Percentiles rank a stretch among this genome's conserved stretches.
Conservation (phyloP, 495 filamentous ascomycete genomes). For the Terfezia claveryi region DNA sequence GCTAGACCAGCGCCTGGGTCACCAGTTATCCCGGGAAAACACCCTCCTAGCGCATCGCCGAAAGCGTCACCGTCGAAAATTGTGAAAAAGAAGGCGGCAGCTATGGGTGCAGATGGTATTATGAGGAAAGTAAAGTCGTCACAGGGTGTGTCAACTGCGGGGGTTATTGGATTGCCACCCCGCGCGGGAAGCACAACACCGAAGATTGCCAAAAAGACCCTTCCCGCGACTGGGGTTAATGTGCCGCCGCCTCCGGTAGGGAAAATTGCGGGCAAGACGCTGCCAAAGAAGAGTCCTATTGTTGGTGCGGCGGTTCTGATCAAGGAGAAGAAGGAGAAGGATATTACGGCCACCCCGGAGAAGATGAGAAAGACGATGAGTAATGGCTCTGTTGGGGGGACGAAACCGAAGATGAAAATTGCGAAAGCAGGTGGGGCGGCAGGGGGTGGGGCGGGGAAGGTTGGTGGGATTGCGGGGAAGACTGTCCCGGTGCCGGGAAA, state of each 20-base stretch:
- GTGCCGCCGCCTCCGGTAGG: background rate
- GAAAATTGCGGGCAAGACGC: background rate
- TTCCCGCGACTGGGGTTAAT: background rate
- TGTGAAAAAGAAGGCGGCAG: background rate
- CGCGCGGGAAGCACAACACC: background rate
- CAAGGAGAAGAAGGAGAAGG: background rate
- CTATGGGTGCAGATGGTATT: background rate
- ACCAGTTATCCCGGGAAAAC: background rate
- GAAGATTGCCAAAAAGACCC: background rate
- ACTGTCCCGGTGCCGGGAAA: constrained; percentile 5
- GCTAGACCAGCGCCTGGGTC: background rate
- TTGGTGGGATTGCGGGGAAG: constrained; percentile 6
- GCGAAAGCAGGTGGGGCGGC: background rate
- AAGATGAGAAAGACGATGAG: constrained; percentile 3
- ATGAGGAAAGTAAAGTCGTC: background rate
- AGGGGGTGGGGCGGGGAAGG: background rate
- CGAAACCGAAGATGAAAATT: constrained; percentile 9
- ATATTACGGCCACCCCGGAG: background rate
- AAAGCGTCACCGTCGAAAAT: background rate
- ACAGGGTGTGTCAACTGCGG: too few species aligned
- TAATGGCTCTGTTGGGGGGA: constrained; percentile 1
- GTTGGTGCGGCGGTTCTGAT: background rate
- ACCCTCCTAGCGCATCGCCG: background rate
- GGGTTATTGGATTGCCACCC: background rate
- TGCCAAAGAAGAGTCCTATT: background rate